Evolutionary conservation across 352 stramenopile species (phyloP), one percentile per base, ranked within the genome.

Genomic region (Pythium sukuiense): DNA sequence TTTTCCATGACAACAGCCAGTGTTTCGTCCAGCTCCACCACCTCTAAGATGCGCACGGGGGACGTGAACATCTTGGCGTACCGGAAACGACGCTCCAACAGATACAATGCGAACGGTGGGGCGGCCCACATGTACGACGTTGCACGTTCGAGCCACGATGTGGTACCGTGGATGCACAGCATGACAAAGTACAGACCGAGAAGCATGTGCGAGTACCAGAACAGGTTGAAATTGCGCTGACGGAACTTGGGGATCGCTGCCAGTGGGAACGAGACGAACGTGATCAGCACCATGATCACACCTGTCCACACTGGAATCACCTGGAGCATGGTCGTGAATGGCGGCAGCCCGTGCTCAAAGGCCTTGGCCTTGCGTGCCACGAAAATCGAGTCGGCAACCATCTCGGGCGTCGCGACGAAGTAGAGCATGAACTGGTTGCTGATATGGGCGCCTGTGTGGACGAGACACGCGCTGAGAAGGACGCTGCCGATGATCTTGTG

Each of bases 161-260:
- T 61, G 13, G 78, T 74, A 20, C 83, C 83, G 58, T 92, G 83
- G 60, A 92, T 78, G 26, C 68, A 73, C 27, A 91, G 43, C 26
- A 92, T 69, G 12, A 95, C 6, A 26, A 93, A 56, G 63, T 92
- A 93, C 3, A 74, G 49, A 1, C 79, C 81, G 55, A 92, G 89
- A 11, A 91, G 76, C 82, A 93, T 89, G 74, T 94, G 86, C 59
- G 80, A 87, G 76, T 85, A 88, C 84, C 83, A 92, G 59, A 94
- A 94, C 16, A 87, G 54, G 66, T 92, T 92, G 72, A 92, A 94
- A 29, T 77, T 77, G 55, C 84, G 80, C 61, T 90, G 81, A 1
- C 81, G 81, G 57, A 91, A 84, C 65, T 87, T 89, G 33, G 85
- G 81, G 60, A 89, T 88, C 32, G 83, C 82, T 24, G 86, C 79